phyloP scores from a whole-genome alignment of 2,329 filamentous ascomycete species.

The Penicillium fuscoglaucum region DNA sequence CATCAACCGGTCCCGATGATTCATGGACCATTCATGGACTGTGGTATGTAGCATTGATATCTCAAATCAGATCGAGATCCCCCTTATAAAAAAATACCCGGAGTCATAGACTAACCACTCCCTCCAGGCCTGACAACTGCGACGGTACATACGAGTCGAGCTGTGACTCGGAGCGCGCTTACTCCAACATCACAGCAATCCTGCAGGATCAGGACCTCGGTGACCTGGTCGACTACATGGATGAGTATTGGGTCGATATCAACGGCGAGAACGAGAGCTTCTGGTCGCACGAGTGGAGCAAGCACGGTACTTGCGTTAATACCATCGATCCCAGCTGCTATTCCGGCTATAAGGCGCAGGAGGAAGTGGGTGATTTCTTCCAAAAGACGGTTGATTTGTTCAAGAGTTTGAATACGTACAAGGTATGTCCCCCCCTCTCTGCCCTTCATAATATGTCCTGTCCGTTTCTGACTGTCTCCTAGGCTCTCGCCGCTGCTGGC shows the following conservation, averaged over 20 bases:
- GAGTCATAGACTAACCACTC: not conserved
- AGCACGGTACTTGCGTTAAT: constrained; percentile 70
- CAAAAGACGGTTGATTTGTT: constrained; percentile 56
- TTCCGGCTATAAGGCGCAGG: constrained; percentile 52
- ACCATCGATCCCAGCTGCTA: constrained; percentile 68
- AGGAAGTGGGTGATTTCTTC: constrained; percentile 62
- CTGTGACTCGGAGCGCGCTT: constrained; percentile 57
- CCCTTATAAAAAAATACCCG: not conserved
- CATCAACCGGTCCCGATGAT: constrained; percentile 54
- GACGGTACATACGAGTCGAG: constrained; percentile 58
- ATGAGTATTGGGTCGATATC: constrained; percentile 61
- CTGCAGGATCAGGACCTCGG: constrained; percentile 51
- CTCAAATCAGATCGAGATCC: not conserved
- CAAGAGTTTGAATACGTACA: constrained; percentile 57
- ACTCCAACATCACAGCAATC: constrained; percentile 59
- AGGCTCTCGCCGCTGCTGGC: constrained; percentile 56
- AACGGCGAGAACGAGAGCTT: constrained; percentile 57
- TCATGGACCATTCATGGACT: constrained; percentile 62
- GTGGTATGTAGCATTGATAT: constrained; percentile 41
- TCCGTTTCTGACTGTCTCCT: not conserved
- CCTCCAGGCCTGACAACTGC: constrained; percentile 51
- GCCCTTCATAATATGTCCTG: not conserved
- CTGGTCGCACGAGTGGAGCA: constrained; percentile 72
- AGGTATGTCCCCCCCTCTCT: constrained; percentile 30
- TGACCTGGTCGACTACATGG: constrained; percentile 58